Conservation (phyloP, 345 rosid species). For the Abelmoschus esculentus region DNA sequence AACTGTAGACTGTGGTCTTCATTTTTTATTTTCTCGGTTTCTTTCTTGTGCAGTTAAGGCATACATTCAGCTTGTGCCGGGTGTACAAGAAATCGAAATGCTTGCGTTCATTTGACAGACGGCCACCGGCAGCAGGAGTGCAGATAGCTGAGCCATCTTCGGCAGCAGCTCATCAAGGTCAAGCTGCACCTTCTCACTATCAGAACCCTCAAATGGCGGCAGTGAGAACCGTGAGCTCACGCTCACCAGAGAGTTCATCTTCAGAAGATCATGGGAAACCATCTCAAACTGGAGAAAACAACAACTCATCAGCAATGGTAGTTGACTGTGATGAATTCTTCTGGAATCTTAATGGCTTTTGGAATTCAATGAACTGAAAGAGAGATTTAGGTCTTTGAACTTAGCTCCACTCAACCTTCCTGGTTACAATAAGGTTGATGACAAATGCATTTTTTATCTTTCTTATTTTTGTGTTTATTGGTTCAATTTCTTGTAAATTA, state of each 20-base stretch:
- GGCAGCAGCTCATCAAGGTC: background rate
- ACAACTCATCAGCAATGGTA: background rate
- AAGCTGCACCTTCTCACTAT: background rate
- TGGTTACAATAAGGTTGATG: no score
- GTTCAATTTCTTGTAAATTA: no score
- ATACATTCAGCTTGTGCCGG: constrained; percentile 11
- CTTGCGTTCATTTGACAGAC: constrained; percentile 33
- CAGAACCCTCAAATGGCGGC: constrained; percentile 3
- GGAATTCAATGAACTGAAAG: no score
- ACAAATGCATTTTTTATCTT: no score
- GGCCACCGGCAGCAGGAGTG: constrained; percentile 23
- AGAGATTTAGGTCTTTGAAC: no score
- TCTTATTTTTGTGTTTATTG: no score
- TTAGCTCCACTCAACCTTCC: no score
- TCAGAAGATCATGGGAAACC: background rate
- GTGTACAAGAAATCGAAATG: constrained; percentile 31
- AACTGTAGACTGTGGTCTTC: no score
- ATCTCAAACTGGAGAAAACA: background rate
- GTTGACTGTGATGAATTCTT: background rate
- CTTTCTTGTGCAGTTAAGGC: constrained; percentile 19
- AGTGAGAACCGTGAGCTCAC: background rate
- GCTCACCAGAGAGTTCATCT: background rate
- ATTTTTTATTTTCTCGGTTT: no score
- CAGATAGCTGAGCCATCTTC: background rate
- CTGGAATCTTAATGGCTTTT: background rate